A percentile compares a stretch with the other conserved stretches of the same genome.
These are phyloP conservation scores for Leavenworthia alabamica DNA, from an alignment of 345 rosid species.

Conservation along the genomic window DNA sequence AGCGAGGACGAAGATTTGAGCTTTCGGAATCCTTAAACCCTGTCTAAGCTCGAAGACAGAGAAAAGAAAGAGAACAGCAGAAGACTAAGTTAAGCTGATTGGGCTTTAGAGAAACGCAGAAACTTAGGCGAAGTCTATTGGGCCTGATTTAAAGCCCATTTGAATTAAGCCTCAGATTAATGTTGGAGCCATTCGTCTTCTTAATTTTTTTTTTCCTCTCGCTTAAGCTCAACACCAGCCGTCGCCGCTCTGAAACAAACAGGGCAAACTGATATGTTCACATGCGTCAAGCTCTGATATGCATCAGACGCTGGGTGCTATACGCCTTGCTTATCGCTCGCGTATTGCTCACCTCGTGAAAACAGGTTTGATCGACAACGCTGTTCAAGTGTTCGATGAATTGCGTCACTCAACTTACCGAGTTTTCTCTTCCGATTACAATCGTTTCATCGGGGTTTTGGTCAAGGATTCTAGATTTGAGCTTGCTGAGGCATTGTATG, in stretches of 20 bases:
- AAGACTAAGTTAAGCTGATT: too few species aligned
- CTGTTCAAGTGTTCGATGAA: slow-evolving; percentile 83
- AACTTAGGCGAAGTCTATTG: neutral
- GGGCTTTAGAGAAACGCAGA: too few species aligned
- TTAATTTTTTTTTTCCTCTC: slow-evolving; percentile 6
- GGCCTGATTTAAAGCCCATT: slow-evolving; percentile 10
- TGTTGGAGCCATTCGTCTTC: slow-evolving; percentile 15
- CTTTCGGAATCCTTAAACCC: slow-evolving; percentile 28
- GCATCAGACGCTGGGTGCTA: slow-evolving; percentile 76
- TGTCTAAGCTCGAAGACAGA: neutral
- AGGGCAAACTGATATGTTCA: slow-evolving; percentile 36
- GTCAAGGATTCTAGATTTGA: slow-evolving; percentile 57
- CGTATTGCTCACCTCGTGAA: slow-evolving; percentile 55
- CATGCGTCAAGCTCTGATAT: slow-evolving; percentile 46
- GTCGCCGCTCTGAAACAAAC: slow-evolving; percentile 19
- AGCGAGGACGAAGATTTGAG: neutral
- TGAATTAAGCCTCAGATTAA: neutral
- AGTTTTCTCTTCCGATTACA: slow-evolving; percentile 68
- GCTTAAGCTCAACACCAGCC: slow-evolving; percentile 18
- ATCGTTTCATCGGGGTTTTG: slow-evolving; percentile 78
- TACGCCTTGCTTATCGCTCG: slow-evolving; percentile 80
- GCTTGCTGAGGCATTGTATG: slow-evolving; percentile 56
- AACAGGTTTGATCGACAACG: slow-evolving; percentile 65
- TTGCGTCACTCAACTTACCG: slow-evolving; percentile 75
- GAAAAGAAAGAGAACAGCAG: neutral